Percentiles rank a stretch among this genome's conserved stretches.
Conservation (phyloP, 2,329 filamentous ascomycete species). For the Ophiocordyceps unilateralis region DNA sequence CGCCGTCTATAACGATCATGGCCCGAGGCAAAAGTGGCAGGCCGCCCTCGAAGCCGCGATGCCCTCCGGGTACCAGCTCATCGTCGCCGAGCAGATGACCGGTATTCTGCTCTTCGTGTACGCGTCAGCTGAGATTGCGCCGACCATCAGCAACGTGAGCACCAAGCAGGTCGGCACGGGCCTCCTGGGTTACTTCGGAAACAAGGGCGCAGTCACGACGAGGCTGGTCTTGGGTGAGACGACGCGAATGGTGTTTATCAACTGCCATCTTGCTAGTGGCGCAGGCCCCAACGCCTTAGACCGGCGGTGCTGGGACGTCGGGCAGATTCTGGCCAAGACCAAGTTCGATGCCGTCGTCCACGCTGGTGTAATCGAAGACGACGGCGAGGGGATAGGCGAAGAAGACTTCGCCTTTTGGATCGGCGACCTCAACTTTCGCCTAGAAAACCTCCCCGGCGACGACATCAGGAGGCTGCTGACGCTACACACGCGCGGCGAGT, state of each 20-base stretch:
- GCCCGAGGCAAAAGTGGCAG: conserved; percentile 63
- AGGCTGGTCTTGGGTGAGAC: conserved; percentile 78
- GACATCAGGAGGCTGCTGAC: conserved; percentile 76
- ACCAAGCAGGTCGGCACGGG: conserved; percentile 76
- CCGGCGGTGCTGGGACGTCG: conserved; percentile 75
- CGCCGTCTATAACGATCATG: conserved; percentile 52
- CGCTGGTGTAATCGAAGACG: conserved; percentile 46
- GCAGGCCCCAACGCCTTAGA: conserved; percentile 62
- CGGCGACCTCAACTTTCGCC: conserved; percentile 85
- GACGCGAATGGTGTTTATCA: conserved; percentile 76
- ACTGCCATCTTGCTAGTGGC: conserved; percentile 81
- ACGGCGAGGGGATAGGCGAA: conserved; percentile 57
- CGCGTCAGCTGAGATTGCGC: conserved; percentile 58
- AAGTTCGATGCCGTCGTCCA: conserved; percentile 60
- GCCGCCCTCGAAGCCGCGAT: conserved; percentile 55
- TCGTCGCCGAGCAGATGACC: conserved; percentile 71
- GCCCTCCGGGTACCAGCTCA: conserved; percentile 57
- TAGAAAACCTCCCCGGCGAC: conserved; percentile 74
- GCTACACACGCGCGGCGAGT: conserved; percentile 67
- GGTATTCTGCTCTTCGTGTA: conserved; percentile 75
- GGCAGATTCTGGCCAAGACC: conserved; percentile 59
- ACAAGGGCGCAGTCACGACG: conserved; percentile 79
- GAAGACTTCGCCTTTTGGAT: conserved; percentile 96
- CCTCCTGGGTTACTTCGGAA: conserved; percentile 82
- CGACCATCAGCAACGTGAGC: conserved; percentile 65